Base-by-base conservation (phyloP, 495 filamentous ascomycete genomes). In the Geoglossum glabrum region DNA sequence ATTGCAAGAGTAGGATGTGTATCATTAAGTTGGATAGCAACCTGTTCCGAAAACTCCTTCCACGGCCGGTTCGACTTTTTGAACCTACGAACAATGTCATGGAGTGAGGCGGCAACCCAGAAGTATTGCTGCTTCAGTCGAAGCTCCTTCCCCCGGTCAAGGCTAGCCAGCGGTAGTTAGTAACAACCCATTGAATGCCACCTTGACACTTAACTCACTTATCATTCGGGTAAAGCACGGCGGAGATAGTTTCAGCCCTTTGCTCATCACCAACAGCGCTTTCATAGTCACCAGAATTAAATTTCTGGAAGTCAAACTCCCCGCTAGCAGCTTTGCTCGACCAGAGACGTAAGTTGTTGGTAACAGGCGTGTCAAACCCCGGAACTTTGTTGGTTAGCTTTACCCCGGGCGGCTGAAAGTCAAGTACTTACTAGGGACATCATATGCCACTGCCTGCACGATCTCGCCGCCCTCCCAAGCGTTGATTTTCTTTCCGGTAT, bases 101-200 rank as follows among this genome's bases (percentile, higher is more conserved):
- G 87, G 6, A 98, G 74, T 17, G 93, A 97, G 7, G 92, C 92
- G 54, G 92, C 90, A 70, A 94, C 94, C 92, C 92, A 98, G 74
- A 98, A 98, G 76, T 98, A 98, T 69, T 98, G 92, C 67, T 98
- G 92, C 77, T 97, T 98, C 65, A 98, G 73, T 56, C 92, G 85
- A 57, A 98, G 83, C 71, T 98, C 92, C 70, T 98, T 98, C 55
- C 92, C 92, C 60, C 86, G 83, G 57, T 95, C 90, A 30, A 98
- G 77, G 67, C 66, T 68, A 38, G 17, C 1, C n/a, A 21, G 26
- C 15, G 7, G 19, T 52, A 23, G 43, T 40, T 26, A 33, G 54
- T 54, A 60, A 40, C n/a, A 19, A 5, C 25, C 15, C 15, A 4
- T 13, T 9, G 11, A 13, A 52, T 30, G 19, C 17, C 25, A 46